These are phyloP conservation scores for Galerina sulciceps DNA, from an alignment of 768 basidiomycete species.

Conservation along the genomic window DNA sequence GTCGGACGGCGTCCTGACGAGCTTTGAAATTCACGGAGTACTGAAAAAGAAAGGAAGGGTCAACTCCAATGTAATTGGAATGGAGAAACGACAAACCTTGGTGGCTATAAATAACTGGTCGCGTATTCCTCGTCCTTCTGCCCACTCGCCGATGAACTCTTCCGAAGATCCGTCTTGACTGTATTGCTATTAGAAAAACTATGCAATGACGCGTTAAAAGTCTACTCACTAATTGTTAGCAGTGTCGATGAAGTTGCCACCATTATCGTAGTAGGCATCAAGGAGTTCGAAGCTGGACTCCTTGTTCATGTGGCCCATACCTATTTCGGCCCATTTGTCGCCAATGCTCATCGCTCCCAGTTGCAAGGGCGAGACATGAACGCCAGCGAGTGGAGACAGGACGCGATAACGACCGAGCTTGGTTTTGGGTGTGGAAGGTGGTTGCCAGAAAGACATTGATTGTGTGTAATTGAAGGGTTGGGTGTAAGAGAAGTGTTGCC, in stretches of 20 bases:
- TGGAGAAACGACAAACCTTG: slow-evolving; percentile 32
- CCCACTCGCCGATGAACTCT: slow-evolving; percentile 56
- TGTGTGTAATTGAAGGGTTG: background rate
- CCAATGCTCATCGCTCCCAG: slow-evolving; percentile 49
- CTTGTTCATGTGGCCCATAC: slow-evolving; percentile 44
- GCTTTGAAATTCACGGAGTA: slow-evolving; percentile 34
- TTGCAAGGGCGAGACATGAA: slow-evolving; percentile 46
- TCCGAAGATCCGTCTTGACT: slow-evolving; percentile 62
- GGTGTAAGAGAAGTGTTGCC: too few relatives aligned
- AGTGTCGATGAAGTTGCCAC: slow-evolving; percentile 55
- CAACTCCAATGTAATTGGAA: background rate
- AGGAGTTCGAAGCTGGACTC: slow-evolving; percentile 47
- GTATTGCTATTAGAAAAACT: background rate
- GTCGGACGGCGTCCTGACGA: slow-evolving; percentile 25
- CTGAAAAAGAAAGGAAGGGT: slow-evolving; percentile 14
- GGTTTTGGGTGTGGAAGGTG: too few relatives aligned
- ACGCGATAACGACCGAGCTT: slow-evolving; percentile 31
- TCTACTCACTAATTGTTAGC: slow-evolving; percentile 45
- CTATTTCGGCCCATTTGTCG: slow-evolving; percentile 34
- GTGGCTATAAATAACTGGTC: slow-evolving; percentile 52
- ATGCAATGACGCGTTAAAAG: background rate
- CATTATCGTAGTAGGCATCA: slow-evolving; percentile 44
- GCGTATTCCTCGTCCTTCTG: slow-evolving; percentile 44
- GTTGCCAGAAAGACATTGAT: too few relatives aligned
- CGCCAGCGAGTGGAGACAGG: slow-evolving; percentile 38